Evolutionary conservation across 441 rosid genomes (phyloP).

Genomic region (Raphanus hybrid): DNA sequence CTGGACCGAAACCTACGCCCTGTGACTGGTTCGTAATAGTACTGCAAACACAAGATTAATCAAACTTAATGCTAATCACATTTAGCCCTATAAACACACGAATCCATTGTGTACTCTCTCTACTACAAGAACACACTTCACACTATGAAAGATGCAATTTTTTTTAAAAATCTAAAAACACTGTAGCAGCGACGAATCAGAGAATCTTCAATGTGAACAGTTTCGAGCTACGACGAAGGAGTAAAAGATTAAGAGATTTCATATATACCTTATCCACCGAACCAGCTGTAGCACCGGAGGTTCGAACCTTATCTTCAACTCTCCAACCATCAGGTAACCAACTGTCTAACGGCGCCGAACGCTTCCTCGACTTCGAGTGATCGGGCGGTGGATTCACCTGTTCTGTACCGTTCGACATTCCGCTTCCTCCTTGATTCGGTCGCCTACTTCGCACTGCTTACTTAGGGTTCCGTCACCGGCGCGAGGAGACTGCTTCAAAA

Average conservation of each 20-base stretch:
- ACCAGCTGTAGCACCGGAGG: constrained; percentile 81
- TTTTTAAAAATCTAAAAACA: neutral
- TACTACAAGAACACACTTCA: constrained; percentile 1
- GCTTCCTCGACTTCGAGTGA: constrained; percentile 39
- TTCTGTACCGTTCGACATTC: neutral
- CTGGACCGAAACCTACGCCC: constrained; percentile 71
- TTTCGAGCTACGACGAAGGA: neutral
- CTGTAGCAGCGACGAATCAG: neutral
- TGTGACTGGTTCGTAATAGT: constrained; percentile 66
- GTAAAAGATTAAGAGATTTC: neutral
- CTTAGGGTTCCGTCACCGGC: too few species aligned
- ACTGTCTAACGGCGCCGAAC: constrained; percentile 43
- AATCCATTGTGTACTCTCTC: neutral
- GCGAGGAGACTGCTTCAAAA: too few species aligned
- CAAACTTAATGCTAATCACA: neutral
- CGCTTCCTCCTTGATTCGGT: too few species aligned
- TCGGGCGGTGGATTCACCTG: constrained; percentile 13
- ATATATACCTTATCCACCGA: constrained; percentile 54
- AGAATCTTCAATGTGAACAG: neutral
- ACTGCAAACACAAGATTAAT: constrained; percentile 50
- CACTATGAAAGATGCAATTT: neutral
- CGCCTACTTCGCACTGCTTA: too few species aligned
- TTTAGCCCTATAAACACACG: neutral
- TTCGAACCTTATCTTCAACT: constrained; percentile 74
- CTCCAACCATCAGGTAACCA: constrained; percentile 87